A percentile compares a stretch with the other conserved stretches of the same genome.
Conservation (phyloP, 768 basidiomycete species). For the Boletus barrowsii region DNA sequence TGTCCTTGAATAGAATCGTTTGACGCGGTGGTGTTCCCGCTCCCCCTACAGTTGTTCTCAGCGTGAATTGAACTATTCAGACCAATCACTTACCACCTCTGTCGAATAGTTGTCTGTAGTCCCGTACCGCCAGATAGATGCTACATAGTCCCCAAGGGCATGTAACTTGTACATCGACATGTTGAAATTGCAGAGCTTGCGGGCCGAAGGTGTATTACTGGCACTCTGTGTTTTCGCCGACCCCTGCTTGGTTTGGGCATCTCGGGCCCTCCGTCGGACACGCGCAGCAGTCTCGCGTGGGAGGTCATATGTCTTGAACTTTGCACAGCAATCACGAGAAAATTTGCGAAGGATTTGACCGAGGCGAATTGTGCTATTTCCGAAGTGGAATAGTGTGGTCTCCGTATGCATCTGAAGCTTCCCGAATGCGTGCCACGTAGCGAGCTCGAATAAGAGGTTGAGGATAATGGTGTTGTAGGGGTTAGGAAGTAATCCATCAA, state of each 20-base stretch:
- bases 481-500: background rate
- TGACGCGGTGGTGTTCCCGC: conserved; percentile 35
- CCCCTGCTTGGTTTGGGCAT: too few relatives aligned
- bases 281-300: conserved; percentile 29
- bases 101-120: conserved; percentile 34
- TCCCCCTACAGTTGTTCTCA: conserved; percentile 19
- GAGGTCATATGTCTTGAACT: conserved; percentile 30
- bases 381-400: background rate
- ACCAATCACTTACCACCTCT: conserved; percentile 26
- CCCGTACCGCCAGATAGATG: conserved; percentile 10
- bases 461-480: background rate
- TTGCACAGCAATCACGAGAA: conserved; percentile 3
- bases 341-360: background rate
- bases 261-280: background rate
- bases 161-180: conserved; percentile 18
- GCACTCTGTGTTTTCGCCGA: too few relatives aligned
- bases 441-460: background rate
- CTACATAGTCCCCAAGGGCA: conserved; percentile 14
- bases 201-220: background rate
- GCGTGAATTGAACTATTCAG: background rate
- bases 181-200: conserved; percentile 6
- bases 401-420: background rate
- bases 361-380: background rate
- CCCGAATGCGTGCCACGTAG: background rate
- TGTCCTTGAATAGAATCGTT: conserved; percentile 37